Percentiles rank a stretch among this genome's conserved stretches.
These are phyloP conservation scores for Arctostaphylos glauca DNA, from an alignment of 148 eudicot species.

Conservation along the genomic window DNA sequence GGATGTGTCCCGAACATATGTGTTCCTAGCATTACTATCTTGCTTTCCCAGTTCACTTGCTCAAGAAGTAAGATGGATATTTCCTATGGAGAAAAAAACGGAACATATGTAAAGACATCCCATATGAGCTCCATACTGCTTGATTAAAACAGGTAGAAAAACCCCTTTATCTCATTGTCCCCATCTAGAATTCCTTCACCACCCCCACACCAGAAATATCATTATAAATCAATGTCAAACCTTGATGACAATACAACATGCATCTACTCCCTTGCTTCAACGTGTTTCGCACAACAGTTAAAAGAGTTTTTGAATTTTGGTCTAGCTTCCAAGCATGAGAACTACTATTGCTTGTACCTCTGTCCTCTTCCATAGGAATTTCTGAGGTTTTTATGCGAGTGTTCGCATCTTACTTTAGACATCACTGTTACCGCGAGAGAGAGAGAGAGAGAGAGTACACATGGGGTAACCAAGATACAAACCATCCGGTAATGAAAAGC, in stretches of 20 bases:
- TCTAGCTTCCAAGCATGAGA: conserved; percentile 20
- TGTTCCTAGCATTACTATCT: no score
- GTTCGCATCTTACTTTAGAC: neutral
- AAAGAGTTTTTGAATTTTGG: conserved; percentile 12
- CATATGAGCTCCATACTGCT: conserved; percentile 77
- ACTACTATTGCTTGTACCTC: conserved; percentile 17
- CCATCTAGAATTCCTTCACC: conserved; percentile 33
- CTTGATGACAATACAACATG: conserved; percentile 15
- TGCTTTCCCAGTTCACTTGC: neutral
- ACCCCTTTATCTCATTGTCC: conserved; percentile 29
- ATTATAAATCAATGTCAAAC: conserved; percentile 15
- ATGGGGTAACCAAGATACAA: conserved; percentile 6
- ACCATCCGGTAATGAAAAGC: no score
- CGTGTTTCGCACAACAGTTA: conserved; percentile 12
- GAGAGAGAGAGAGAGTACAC: conserved; percentile 18
- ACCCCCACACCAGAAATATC: conserved; percentile 26
- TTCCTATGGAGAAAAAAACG: conserved; percentile 1
- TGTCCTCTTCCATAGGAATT: conserved; percentile 26
- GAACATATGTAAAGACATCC: conserved; percentile 47
- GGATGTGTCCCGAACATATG: no score
- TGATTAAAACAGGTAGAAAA: conserved; percentile 36
- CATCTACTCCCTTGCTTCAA: conserved; percentile 13
- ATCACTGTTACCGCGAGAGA: neutral
- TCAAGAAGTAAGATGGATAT: neutral
- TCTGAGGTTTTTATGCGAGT: neutral